These are phyloP conservation scores for Skeletonema potamos DNA, from an alignment of 108 stramenopile genomes.

Conservation along the genomic window DNA sequence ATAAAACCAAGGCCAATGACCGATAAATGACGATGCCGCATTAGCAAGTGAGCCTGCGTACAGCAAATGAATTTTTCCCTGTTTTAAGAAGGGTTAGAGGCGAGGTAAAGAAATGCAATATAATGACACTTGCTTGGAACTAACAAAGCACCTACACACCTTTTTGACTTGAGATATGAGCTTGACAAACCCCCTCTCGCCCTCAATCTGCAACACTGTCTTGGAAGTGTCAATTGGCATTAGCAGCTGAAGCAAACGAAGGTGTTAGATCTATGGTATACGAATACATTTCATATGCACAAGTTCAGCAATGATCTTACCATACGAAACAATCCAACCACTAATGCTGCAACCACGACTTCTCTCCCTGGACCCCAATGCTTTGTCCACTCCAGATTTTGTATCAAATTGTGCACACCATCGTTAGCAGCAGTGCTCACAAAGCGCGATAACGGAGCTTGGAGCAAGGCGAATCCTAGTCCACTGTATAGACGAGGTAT, in stretches of 20 bases:
- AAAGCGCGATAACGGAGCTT: slow-evolving; percentile 90
- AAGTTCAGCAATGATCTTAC: slow-evolving; percentile 24
- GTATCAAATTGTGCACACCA: slow-evolving; percentile 70
- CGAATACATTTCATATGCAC: slow-evolving; percentile 51
- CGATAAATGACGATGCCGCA: slow-evolving; percentile 59
- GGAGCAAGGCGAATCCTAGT: slow-evolving; percentile 86
- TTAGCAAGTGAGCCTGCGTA: slow-evolving; percentile 76
- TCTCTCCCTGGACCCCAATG: slow-evolving; percentile 77
- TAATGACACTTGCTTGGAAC: neutral
- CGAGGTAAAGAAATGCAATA: neutral
- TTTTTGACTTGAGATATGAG: slow-evolving; percentile 62
- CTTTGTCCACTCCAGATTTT: slow-evolving; percentile 37
- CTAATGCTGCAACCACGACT: slow-evolving; percentile 71
- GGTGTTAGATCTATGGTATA: neutral
- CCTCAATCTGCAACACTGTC: slow-evolving; percentile 94
- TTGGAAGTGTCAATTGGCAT: slow-evolving; percentile 93
- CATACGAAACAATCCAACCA: slow-evolving; percentile 87
- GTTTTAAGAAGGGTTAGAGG: neutral
- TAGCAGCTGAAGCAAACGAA: neutral
- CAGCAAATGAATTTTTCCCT: slow-evolving; percentile 61
- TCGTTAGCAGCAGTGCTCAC: slow-evolving; percentile 93
- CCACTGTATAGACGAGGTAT: slow-evolving; percentile 92
- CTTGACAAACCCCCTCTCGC: slow-evolving; percentile 59
- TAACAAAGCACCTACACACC: slow-evolving; percentile 11
- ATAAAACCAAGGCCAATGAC: slow-evolving; percentile 88